Base-by-base conservation (phyloP, 768 basidiomycete species). In the Boletus rufocinnamomeus region DNA sequence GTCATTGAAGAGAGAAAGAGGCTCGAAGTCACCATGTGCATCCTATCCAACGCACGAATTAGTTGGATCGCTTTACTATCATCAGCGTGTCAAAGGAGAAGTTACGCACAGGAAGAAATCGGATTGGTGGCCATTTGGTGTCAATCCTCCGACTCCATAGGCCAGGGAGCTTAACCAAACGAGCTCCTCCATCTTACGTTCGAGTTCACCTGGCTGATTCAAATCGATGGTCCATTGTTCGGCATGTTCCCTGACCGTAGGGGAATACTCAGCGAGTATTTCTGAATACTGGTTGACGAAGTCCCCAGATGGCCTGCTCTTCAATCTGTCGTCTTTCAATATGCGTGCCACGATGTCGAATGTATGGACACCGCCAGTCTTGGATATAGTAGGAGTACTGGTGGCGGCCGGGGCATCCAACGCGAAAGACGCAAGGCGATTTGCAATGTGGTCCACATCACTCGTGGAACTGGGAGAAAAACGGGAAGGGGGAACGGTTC, bases 61-160 rank as follows among this genome's bases (percentile, higher is more conserved):
- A 60, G 47, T 6, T 7, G 30, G 30, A 0, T 8, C 13, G 23
- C 5, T 28, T 21, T 30, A 27, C 8, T 13, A 6, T 17, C 28
- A 6, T n/a, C 21, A 44, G 1, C 14, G 7, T 11, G 38, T 44
- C 19, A 3, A n/a, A 19, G 1, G 3, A 48, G 59, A 35, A 35
- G 35, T 14, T 14, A 35, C 35, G 2, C 35, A 35, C 35, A 35
- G 35, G 35, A 35, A 35, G 14, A 35, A 35, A 14, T 35, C 35
- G 6, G 35, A 72, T 98, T 98, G 54, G 90, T 89, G 40, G 55
- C 88, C 84, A 0, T 79, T 81, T 28, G 79, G 76, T 67, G 84
- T 72, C 76, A 79, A 84, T 6, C 83, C 86, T 9, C 78, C 80
- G 25, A 84, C 73, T 2, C 79, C 84, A 59, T 85, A 91, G 23